Conservation (phyloP, 2,329 filamentous ascomycete genomes). For the Thielaviopsis ethacetica region DNA sequence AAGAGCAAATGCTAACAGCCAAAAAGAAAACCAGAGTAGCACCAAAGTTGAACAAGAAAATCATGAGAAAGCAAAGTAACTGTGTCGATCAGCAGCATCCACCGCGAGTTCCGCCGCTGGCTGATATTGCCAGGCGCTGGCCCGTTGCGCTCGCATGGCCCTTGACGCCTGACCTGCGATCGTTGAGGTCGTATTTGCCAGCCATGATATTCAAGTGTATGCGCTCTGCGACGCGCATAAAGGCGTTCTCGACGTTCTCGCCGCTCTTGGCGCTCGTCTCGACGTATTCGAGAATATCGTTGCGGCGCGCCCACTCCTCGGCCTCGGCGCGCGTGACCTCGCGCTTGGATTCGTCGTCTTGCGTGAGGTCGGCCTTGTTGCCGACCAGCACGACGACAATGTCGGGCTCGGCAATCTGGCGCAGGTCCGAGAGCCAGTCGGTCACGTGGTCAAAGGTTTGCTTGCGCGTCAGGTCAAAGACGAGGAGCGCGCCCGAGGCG, state of each 20-base stretch:
- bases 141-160: conserved; percentile 36
- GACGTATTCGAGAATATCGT: conserved; percentile 82
- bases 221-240: conserved; percentile 81
- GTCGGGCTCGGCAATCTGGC: conserved; percentile 87
- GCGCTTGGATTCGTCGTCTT: conserved; percentile 36
- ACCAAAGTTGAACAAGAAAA: not conserved
- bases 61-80: not conserved
- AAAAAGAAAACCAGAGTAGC: not conserved
- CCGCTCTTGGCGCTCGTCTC: conserved; percentile 95
- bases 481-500: conserved; percentile 54
- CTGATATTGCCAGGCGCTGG: conserved; percentile 27
- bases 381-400: conserved; percentile 91
- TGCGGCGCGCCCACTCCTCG: conserved; percentile 71
- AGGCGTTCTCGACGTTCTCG: conserved; percentile 83
- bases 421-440: conserved; percentile 84
- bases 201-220: conserved; percentile 97
- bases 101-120: conserved; percentile 23
- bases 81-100: conserved; percentile 30
- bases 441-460: conserved; percentile 78
- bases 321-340: conserved; percentile 74
- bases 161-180: conserved; percentile 83
- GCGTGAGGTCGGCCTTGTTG: conserved; percentile 78
- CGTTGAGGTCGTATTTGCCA: conserved; percentile 86
- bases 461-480: conserved; percentile 83
- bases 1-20: no score